Evolutionary conservation across 2,329 filamentous ascomycete genomes (phyloP), one percentile per base, ranked within the genome.

Genomic region (Colletotrichum sp.): DNA sequence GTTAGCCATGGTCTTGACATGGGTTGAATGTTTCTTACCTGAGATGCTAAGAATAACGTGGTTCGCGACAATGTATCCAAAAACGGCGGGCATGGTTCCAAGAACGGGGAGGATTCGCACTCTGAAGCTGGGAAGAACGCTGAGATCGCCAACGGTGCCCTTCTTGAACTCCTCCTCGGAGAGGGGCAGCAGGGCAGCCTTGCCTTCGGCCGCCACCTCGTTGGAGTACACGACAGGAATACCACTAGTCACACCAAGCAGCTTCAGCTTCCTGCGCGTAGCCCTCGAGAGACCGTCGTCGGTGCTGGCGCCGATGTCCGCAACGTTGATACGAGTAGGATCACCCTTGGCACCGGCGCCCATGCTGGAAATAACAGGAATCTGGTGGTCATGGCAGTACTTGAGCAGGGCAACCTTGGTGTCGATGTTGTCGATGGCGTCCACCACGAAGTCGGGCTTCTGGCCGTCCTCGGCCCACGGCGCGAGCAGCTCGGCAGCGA

Each of bases 381-480:
- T 87, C 3, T 90, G 88, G 81, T 95, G 90, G 76, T 93, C 91
- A 82, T 96, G 90, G 85, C 97, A 99, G 86, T 97, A 98, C 80
- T 95, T 93, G 55, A 99, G 88, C 70, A 99, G 87, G 22, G 93
- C 94, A 5, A 99, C 96, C 86, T 99, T 99, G 70, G 95, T 98
- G 67, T 98, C 95, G 77, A 99, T 98, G 82, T 99, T 98, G 85
- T 99, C 97, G 79, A 99, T 99, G 27, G 96, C 97, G 85, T 99
- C 97, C 43, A 99, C 92, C n/a, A 99, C 92, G 81, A 93, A 99
- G 80, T 96, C 94, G 2, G 96, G 96, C 80, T 89, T 89, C 81
- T 90, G 91, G 18, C 88, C 92, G 7, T 85, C 88, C 56, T 86
- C 87, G 32, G 87, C 85, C 93, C 95, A 96, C 0, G 91, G 88